A percentile compares a stretch with the other conserved stretches of the same genome.
These are phyloP conservation scores for Amanita exitialis DNA, from an alignment of 768 basidiomycete genomes.

Conservation along the genomic window DNA sequence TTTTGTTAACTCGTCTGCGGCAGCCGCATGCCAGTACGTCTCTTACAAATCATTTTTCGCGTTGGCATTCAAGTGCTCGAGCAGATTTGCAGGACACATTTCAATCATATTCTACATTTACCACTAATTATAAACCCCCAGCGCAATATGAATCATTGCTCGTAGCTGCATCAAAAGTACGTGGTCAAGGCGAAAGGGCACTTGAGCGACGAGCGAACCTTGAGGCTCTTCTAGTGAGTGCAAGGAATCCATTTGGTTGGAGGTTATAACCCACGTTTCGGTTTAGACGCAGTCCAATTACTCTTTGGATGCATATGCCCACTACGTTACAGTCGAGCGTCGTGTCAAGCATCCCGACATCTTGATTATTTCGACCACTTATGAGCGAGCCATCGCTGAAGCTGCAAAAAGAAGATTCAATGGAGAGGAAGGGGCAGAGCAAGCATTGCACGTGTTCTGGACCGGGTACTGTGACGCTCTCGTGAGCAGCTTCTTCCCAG, in stretches of 20 bases:
- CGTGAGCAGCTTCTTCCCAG: constrained; percentile 27
- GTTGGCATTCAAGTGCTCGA: neutral
- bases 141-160: constrained; percentile 72
- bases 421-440: constrained; percentile 48
- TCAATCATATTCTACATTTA: constrained; percentile 83
- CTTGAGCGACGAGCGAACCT: constrained; percentile 54
- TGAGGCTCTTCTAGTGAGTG: constrained; percentile 51
- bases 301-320: constrained; percentile 52
- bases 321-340: constrained; percentile 55
- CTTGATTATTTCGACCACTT: constrained; percentile 45
- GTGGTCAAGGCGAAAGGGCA: constrained; percentile 46
- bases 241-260: neutral
- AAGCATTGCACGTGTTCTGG: constrained; percentile 61
- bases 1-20: constrained; percentile 57
- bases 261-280: neutral
- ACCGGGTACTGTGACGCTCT: constrained; percentile 58
- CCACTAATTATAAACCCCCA: constrained; percentile 64
- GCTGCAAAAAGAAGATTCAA: constrained; percentile 49
- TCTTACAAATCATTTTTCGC: neutral
- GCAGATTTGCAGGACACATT: constrained; percentile 74
- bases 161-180: constrained; percentile 67
- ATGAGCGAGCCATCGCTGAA: constrained; percentile 70
- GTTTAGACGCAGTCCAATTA: constrained; percentile 23
- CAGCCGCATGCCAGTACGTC: constrained; percentile 67
- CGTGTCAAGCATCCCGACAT: constrained; percentile 49